These are phyloP conservation scores for Tetrapisispora taiwanensis DNA, from an alignment of 805 yeast genomes.

Conservation along the genomic window DNA sequence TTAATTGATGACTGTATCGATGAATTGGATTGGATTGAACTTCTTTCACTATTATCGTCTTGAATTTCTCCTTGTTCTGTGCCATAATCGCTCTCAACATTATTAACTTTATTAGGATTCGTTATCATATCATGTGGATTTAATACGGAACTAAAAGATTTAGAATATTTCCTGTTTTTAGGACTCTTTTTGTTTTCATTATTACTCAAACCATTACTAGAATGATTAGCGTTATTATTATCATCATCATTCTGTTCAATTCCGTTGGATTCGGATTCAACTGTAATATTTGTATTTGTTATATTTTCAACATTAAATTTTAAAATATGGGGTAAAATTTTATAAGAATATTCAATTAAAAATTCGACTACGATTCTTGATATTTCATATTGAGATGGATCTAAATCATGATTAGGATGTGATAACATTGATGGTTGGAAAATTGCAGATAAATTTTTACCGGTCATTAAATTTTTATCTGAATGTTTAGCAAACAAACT, in stretches of 20 bases:
- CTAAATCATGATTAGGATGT: constrained; percentile 86
- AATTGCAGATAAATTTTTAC: constrained; percentile 86
- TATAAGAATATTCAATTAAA: constrained; percentile 75
- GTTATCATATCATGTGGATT: constrained; percentile 27
- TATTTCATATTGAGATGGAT: constrained; percentile 82
- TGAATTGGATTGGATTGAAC: neutral
- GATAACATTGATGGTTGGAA: constrained; percentile 94
- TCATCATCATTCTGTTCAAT: no score
- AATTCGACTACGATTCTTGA: constrained; percentile 83
- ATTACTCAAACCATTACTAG: no score
- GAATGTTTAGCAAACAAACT: constrained; percentile 77
- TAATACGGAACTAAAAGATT: constrained; percentile 25
- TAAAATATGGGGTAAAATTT: constrained; percentile 51
- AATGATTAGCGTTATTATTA: neutral
- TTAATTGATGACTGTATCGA: neutral
- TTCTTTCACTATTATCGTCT: constrained; percentile 19
- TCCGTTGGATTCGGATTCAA: neutral
- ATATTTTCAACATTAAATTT: constrained; percentile 14
- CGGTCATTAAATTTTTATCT: constrained; percentile 77
- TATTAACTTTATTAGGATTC: constrained; percentile 9
- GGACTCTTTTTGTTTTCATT: constrained; percentile 5
- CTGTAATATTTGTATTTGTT: neutral
- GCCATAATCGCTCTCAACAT: constrained; percentile 19
- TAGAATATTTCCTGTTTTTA: constrained; percentile 25
- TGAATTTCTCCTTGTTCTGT: constrained; percentile 27